A percentile compares a stretch with the other conserved stretches of the same genome.
Conservation (phyloP, 176 grass and related monocot genomes). For the Oryza glumipatula region DNA sequence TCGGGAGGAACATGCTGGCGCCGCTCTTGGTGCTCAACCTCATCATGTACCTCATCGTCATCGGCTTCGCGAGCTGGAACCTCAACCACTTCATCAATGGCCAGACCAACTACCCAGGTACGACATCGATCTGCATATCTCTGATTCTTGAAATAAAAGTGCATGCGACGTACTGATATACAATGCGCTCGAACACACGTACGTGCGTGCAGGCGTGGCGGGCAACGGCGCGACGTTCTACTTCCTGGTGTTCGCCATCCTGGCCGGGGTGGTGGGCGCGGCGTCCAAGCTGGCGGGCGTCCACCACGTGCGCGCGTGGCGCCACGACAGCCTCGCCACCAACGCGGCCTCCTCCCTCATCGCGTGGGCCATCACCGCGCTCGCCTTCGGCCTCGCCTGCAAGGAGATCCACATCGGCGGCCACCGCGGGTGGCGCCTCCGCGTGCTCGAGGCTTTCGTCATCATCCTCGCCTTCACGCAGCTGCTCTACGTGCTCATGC, state of each 20-base stretch:
- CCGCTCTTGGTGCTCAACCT: slow-evolving; percentile 82
- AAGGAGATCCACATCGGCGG: slow-evolving; percentile 76
- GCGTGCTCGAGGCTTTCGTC: slow-evolving; percentile 73
- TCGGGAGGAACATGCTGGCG: slow-evolving; percentile 59
- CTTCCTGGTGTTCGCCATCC: slow-evolving; percentile 74
- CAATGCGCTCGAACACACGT: background rate
- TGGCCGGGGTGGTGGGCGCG: slow-evolving; percentile 71
- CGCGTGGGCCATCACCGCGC: slow-evolving; percentile 72
- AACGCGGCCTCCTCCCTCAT: slow-evolving; percentile 53
- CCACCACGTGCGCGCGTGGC: slow-evolving; percentile 70
- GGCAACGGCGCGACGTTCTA: slow-evolving; percentile 86
- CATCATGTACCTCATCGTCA: slow-evolving; percentile 72
- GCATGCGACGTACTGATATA: background rate
- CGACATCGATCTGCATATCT: too few relatives aligned
- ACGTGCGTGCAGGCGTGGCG: slow-evolving; percentile 43
- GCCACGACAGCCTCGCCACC: slow-evolving; percentile 57
- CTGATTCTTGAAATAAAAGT: too few relatives aligned
- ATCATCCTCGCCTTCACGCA: slow-evolving; percentile 85
- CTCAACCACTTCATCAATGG: slow-evolving; percentile 91
- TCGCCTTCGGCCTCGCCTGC: slow-evolving; percentile 75
- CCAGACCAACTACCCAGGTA: slow-evolving; percentile 51
- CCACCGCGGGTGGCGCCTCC: slow-evolving; percentile 67
- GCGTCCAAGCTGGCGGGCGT: slow-evolving; percentile 56
- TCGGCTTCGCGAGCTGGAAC: slow-evolving; percentile 79
- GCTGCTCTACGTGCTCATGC: slow-evolving; percentile 82